These are phyloP conservation scores for Geotrichum phurueaensis DNA, from an alignment of 1,139 yeast genomes.

Conservation along the genomic window DNA sequence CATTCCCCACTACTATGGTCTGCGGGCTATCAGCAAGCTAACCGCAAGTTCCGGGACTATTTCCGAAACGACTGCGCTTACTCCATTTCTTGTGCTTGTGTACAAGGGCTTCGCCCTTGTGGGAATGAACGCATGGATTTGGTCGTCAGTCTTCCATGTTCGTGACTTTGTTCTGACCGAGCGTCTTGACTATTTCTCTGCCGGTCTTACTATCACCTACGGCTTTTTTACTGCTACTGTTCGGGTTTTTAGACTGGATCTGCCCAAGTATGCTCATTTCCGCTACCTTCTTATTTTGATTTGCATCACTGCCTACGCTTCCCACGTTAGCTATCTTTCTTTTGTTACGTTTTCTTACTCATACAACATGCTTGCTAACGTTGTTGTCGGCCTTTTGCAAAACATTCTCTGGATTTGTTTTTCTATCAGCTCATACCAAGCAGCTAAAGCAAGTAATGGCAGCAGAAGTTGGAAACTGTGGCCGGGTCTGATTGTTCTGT, in stretches of 20 bases:
- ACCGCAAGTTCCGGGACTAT: neutral
- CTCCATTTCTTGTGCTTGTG: constrained; percentile 29
- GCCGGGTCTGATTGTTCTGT: constrained; percentile 47
- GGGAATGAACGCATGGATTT: constrained; percentile 84
- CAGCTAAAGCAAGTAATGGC: constrained; percentile 1
- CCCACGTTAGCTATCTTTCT: constrained; percentile 63
- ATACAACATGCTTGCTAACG: constrained; percentile 89
- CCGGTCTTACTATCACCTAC: constrained; percentile 76
- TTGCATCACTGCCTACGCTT: constrained; percentile 48
- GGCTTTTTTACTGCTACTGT: constrained; percentile 67
- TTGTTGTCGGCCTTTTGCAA: constrained; percentile 69
- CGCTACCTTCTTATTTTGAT: constrained; percentile 34
- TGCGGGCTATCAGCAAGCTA: constrained; percentile 33
- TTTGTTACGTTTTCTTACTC: constrained; percentile 78
- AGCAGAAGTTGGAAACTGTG: constrained; percentile 40
- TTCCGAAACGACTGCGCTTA: neutral
- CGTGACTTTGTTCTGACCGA: constrained; percentile 78
- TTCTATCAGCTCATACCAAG: constrained; percentile 25
- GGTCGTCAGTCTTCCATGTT: constrained; percentile 80
- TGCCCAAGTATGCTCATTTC: constrained; percentile 32
- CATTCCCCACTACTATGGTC: constrained; percentile 65
- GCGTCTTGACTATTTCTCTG: constrained; percentile 82
- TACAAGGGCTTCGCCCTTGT: constrained; percentile 47
- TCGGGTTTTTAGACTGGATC: constrained; percentile 54
- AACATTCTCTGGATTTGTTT: constrained; percentile 48